These are phyloP conservation scores for Fragosphaeria purpurea DNA, from an alignment of 2,329 filamentous ascomycete genomes.

Conservation along the genomic window DNA sequence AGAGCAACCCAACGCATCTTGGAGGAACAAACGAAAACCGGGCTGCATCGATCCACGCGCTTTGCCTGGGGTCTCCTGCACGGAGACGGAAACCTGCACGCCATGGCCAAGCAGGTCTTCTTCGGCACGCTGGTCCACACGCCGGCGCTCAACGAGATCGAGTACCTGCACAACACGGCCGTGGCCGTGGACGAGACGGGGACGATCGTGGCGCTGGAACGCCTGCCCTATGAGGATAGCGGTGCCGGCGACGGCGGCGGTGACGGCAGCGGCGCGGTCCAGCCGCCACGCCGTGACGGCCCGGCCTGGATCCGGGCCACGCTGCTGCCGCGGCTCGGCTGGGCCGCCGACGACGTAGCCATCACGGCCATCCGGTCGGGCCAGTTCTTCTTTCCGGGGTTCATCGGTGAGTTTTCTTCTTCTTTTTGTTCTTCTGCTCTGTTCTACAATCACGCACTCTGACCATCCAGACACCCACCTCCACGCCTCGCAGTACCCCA, in stretches of 20 bases:
- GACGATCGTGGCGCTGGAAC: conserved; percentile 39
- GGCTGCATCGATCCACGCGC: no score
- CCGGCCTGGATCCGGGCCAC: conserved; percentile 14
- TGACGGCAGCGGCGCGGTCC: no score
- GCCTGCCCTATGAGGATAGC: neutral
- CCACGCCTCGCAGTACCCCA: conserved; percentile 91
- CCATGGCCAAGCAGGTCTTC: conserved; percentile 33
- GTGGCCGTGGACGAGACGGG: conserved; percentile 41
- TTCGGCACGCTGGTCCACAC: conserved; percentile 47
- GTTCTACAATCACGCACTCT: neutral
- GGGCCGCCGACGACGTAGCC: conserved; percentile 32
- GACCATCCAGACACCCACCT: conserved; percentile 73
- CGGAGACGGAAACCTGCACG: neutral
- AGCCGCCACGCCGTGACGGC: conserved; percentile 4
- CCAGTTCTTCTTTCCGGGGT: conserved; percentile 76
- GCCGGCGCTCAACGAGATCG: conserved; percentile 35
- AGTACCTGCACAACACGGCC: conserved; percentile 40
- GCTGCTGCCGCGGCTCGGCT: conserved; percentile 34
- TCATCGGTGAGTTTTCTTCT: conserved; percentile 49
- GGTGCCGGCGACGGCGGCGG: neutral
- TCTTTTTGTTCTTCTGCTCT: neutral
- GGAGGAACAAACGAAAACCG: no score
- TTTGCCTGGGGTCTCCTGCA: no score
- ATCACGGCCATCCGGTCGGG: conserved; percentile 26
- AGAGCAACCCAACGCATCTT: no score